Evolutionary conservation across 2,329 filamentous ascomycete genomes (phyloP).

Genomic region (Trichoderma lentiforme): DNA sequence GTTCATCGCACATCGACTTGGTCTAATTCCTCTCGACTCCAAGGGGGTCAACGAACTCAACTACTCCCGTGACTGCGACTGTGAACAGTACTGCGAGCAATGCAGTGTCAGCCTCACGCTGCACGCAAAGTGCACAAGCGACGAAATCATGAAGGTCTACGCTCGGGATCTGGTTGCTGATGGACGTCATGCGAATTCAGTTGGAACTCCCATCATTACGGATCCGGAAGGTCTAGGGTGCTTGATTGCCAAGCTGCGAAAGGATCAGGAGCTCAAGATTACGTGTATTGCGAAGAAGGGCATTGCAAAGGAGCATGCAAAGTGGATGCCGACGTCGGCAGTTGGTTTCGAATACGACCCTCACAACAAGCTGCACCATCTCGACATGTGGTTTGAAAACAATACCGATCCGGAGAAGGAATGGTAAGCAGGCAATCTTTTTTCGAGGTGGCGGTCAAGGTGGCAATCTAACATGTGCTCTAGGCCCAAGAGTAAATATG

Average conservation of each 20-base stretch:
- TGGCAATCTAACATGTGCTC: neutral
- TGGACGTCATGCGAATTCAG: slow-evolving; percentile 66
- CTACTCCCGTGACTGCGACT: slow-evolving; percentile 93
- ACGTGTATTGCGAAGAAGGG: slow-evolving; percentile 96
- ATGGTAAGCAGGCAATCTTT: slow-evolving; percentile 59
- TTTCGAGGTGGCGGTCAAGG: neutral
- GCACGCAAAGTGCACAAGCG: slow-evolving; percentile 78
- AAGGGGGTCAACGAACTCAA: slow-evolving; percentile 78
- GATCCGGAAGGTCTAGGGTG: slow-evolving; percentile 79
- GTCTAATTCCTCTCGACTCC: slow-evolving; percentile 82
- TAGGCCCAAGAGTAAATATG: slow-evolving; percentile 80
- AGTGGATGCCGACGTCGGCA: slow-evolving; percentile 91
- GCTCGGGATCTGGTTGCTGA: slow-evolving; percentile 80
- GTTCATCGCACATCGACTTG: slow-evolving; percentile 89
- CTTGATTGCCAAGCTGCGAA: slow-evolving; percentile 85
- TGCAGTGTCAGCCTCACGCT: slow-evolving; percentile 84
- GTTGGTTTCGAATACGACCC: slow-evolving; percentile 98
- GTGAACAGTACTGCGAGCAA: slow-evolving; percentile 89
- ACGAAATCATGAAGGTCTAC: slow-evolving; percentile 91
- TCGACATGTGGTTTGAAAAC: slow-evolving; percentile 90
- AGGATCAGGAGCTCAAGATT: slow-evolving; percentile 85
- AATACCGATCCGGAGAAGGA: slow-evolving; percentile 70
- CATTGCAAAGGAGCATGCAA: slow-evolving; percentile 97
- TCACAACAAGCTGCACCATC: slow-evolving; percentile 89
- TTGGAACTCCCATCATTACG: slow-evolving; percentile 78